These are phyloP conservation scores for Eruca vesicaria DNA, from an alignment of 441 rosid genomes.

Conservation along the genomic window DNA sequence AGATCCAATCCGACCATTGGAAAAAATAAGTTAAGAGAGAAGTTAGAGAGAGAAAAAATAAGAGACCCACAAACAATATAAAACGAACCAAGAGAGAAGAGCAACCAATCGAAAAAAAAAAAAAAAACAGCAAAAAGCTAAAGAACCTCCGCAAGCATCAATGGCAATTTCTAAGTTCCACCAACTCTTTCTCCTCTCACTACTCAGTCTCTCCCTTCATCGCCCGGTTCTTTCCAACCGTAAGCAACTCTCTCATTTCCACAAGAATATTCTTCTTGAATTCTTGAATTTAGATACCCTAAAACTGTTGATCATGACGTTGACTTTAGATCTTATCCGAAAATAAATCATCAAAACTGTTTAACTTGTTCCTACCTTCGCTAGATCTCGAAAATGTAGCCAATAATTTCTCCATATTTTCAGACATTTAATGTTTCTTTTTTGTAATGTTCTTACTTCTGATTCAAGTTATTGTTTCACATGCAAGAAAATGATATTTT, in stretches of 20 bases:
- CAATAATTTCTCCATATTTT: background rate
- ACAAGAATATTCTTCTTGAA: background rate
- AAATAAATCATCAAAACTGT: background rate
- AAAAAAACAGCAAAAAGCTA: background rate
- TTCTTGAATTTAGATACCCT: background rate
- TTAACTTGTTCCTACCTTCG: background rate
- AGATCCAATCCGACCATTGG: no score
- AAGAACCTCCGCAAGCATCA: background rate
- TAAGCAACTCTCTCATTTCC: background rate
- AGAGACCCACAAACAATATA: background rate
- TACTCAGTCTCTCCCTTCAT: constrained; percentile 24
- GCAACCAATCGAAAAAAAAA: no score
- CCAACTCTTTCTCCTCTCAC: constrained; percentile 10
- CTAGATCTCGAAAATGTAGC: background rate
- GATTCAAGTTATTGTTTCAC: background rate
- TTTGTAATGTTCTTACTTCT: no score
- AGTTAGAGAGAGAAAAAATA: no score
- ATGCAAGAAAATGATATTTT: background rate
- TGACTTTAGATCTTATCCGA: background rate
- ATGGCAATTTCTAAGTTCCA: constrained; percentile 34
- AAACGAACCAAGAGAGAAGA: background rate
- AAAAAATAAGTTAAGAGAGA: no score
- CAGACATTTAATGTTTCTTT: background rate
- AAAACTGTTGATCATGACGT: background rate
- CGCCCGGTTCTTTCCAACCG: constrained; percentile 30